Evolutionary conservation across 2,329 filamentous ascomycete genomes (phyloP).

Genomic region (Ophidiomyces ophidiicola): DNA sequence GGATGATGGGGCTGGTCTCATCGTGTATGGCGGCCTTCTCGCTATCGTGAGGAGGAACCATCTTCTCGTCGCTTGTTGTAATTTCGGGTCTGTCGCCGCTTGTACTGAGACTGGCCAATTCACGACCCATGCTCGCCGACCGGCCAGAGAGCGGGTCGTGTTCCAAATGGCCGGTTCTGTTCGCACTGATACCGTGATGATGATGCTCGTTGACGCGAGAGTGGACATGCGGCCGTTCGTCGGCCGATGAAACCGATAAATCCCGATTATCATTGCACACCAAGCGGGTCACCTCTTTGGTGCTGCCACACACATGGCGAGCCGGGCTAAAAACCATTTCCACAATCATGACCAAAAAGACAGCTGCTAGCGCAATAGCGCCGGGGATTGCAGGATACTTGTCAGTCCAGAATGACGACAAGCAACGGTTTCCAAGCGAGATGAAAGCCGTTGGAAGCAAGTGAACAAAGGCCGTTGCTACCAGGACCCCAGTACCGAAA

Average conservation of each 20-base stretch:
- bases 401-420: conserved; percentile 35
- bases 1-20: conserved; percentile 3
- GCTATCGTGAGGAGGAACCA: background rate
- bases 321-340: conserved; percentile 44
- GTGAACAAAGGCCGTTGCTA: conserved; percentile 76
- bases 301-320: conserved; percentile 20
- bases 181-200: conserved; percentile 18
- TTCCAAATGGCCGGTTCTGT: conserved; percentile 13
- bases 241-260: background rate
- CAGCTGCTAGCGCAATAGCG: conserved; percentile 35
- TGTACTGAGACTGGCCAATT: conserved; percentile 22
- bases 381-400: conserved; percentile 39
- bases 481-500: conserved; percentile 72
- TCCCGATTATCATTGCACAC: conserved; percentile 5
- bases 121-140: conserved; percentile 22
- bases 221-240: background rate
- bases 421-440: conserved; percentile 54
- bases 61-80: conserved; percentile 11
- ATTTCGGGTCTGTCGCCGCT: conserved; percentile 18
- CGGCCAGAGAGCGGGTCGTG: conserved; percentile 21
- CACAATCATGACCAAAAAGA: conserved; percentile 40
- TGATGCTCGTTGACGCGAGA: no score
- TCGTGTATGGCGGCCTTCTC: background rate
- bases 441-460: conserved; percentile 56
- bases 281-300: conserved; percentile 9